A percentile compares a stretch with the other conserved stretches of the same genome.
Evolutionary conservation across 2,329 filamentous ascomycete genomes (phyloP).

Genomic region (Penicillium sp.): DNA sequence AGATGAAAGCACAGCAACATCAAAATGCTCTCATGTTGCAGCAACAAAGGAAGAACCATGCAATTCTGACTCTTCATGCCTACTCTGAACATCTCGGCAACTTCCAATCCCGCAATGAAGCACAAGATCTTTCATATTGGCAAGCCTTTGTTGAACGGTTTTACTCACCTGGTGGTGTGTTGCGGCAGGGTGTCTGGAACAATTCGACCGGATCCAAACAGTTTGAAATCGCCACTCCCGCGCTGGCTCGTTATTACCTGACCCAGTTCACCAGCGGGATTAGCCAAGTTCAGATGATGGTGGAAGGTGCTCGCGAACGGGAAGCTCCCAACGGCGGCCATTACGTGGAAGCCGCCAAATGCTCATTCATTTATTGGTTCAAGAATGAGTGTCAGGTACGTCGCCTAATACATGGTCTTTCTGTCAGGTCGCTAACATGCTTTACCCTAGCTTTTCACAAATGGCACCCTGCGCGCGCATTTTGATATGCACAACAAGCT

Average conservation of each 20-base stretch:
- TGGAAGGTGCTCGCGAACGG: constrained; percentile 64
- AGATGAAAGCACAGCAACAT: constrained; percentile 41
- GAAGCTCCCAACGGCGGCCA: constrained; percentile 61
- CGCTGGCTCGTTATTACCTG: constrained; percentile 82
- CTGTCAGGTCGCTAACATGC: constrained; percentile 2
- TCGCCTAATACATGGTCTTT: constrained; percentile 17
- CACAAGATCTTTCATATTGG: constrained; percentile 73
- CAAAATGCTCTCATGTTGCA: constrained; percentile 41
- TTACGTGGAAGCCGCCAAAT: constrained; percentile 70
- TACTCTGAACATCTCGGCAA: constrained; percentile 56
- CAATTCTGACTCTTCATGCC: constrained; percentile 52
- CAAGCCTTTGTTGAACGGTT: constrained; percentile 72
- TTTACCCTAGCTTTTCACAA: constrained; percentile 62
- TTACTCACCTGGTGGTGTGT: constrained; percentile 72
- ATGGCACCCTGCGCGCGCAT: constrained; percentile 71
- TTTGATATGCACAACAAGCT: constrained; percentile 78
- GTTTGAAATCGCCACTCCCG: constrained; percentile 79
- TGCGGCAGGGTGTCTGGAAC: constrained; percentile 65
- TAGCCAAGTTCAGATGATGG: constrained; percentile 76
- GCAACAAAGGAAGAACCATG: constrained; percentile 39
- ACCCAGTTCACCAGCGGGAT: constrained; percentile 86
- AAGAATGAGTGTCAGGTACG: constrained; percentile 75
- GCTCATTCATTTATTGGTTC: constrained; percentile 87
- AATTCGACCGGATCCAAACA: constrained; percentile 63
- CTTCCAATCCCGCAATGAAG: constrained; percentile 57